Evolutionary conservation across 306 rosid species (phyloP), one percentile per base, ranked within the genome.

Genomic region (Rosa rugosa): DNA sequence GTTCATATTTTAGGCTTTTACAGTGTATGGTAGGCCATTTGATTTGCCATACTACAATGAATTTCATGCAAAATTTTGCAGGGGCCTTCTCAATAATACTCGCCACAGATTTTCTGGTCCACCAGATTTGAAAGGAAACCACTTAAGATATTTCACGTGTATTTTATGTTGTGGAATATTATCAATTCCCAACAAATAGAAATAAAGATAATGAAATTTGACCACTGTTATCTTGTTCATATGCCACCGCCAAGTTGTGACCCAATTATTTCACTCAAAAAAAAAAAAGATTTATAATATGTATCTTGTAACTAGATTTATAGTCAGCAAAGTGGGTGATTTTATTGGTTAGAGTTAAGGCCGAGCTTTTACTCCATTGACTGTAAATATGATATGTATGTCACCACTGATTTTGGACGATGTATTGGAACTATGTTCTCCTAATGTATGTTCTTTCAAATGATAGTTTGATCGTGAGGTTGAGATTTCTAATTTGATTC

Each of bases 181-280:
- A 51, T n/a, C 53, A 73, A 12, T 40, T 14, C 12, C 41, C 51
- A 42, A 74, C n/a, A 8, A 59, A 47, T 4, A 4, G 6, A 11
- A 10, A 38, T 27, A 16, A 44, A 57, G 23, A 56, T 72, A 70
- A 71, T 82, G 27, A 49, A 22, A 67, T 56, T 41, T 69, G 77
- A 82, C 78, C 72, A 80, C 71, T 82, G 68, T 4, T 59, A 57
- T 76, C 69, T 71, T 82, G 86, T 84, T 86, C 74, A 73, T 56
- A 31, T 81, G 85, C 82, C 87, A 40, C 59, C 77, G 73, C 88
- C 93, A 87, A 87, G 86, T 87, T 79, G 88, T 79, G 88, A 81
- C 84, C 81, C 79, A 79, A 69, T n/a, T 8, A 8, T 22, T 56
- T 56, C 63, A 56, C 13, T 3, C 0, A 44, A 40, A 6, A 40